Evolutionary conservation across 257 asterid genomes (phyloP).

Genomic region (Nemophila menziesii): DNA sequence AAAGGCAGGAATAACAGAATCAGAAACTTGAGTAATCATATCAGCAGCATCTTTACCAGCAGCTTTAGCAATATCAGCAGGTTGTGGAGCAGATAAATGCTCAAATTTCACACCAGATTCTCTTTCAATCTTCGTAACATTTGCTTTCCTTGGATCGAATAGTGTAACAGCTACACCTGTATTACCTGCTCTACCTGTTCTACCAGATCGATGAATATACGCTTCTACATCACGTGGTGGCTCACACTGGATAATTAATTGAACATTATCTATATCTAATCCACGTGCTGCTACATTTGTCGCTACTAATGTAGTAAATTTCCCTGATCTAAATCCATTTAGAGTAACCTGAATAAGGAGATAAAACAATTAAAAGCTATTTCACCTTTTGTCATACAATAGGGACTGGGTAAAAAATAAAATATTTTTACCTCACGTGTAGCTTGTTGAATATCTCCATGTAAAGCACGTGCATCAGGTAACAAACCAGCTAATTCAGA

Average conservation of each 20-base stretch:
- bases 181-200: constrained; percentile 99
- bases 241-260: constrained; percentile 96
- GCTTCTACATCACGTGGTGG: constrained; percentile 97
- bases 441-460: constrained; percentile 92
- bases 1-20: constrained; percentile 86
- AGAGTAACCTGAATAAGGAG: constrained; percentile 56
- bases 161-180: constrained; percentile 91
- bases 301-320: constrained; percentile 74
- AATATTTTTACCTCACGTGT: constrained; percentile 68
- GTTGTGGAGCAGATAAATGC: constrained; percentile 91
- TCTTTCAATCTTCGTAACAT: constrained; percentile 73
- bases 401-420: not conserved
- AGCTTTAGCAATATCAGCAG: constrained; percentile 82
- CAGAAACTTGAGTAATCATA: constrained; percentile 54
- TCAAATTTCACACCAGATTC: constrained; percentile 94
- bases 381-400: not conserved
- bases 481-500: constrained; percentile 83
- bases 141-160: constrained; percentile 83
- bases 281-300: constrained; percentile 99
- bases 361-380: too few relatives aligned
- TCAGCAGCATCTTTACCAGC: constrained; percentile 82
- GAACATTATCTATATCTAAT: constrained; percentile 89
- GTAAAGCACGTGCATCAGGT: constrained; percentile 96
- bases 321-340: constrained; percentile 80
- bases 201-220: constrained; percentile 96